These are phyloP conservation scores for Pseudopithomyces maydicus DNA, from an alignment of 2,329 filamentous ascomycete species.

Conservation along the genomic window DNA sequence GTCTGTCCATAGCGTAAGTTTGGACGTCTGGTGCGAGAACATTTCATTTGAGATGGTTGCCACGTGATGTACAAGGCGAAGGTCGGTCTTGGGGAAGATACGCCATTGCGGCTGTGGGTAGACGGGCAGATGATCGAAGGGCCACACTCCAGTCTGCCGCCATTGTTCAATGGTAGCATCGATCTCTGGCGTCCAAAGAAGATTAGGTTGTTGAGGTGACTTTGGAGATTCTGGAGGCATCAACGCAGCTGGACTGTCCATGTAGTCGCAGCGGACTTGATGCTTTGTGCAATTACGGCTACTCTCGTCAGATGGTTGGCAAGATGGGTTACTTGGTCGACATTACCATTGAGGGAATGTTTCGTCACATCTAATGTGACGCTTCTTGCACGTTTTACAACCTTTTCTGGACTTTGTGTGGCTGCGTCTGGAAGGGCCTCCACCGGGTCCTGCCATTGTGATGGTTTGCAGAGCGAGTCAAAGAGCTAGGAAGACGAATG, in stretches of 20 bases:
- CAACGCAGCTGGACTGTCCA: constrained; percentile 77
- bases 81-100: constrained; percentile 74
- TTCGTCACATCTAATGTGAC: constrained; percentile 97
- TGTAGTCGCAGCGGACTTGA: constrained; percentile 97
- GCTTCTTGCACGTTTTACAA: constrained; percentile 96
- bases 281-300: constrained; percentile 99
- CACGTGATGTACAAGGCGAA: constrained; percentile 89
- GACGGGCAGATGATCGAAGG: constrained; percentile 80
- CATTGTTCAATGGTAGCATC: constrained; percentile 81
- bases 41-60: constrained; percentile 85
- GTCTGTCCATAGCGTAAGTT: constrained; percentile 89
- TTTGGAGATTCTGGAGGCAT: constrained; percentile 55
- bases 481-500: constrained; percentile 7
- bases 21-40: constrained; percentile 74
- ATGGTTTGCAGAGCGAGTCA: not conserved
- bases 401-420: constrained; percentile 99
- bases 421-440: constrained; percentile 87
- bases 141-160: constrained; percentile 82
- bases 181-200: constrained; percentile 86
- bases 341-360: constrained; percentile 94
- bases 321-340: not conserved
- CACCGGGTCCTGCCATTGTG: constrained; percentile 87
- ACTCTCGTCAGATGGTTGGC: constrained; percentile 26
- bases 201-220: constrained; percentile 60
- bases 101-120: constrained; percentile 76